A percentile compares a stretch with the other conserved stretches of the same genome.
phyloP scores from a whole-genome alignment of 441 rosid genomes.

The Pelargonium citronellum region DNA sequence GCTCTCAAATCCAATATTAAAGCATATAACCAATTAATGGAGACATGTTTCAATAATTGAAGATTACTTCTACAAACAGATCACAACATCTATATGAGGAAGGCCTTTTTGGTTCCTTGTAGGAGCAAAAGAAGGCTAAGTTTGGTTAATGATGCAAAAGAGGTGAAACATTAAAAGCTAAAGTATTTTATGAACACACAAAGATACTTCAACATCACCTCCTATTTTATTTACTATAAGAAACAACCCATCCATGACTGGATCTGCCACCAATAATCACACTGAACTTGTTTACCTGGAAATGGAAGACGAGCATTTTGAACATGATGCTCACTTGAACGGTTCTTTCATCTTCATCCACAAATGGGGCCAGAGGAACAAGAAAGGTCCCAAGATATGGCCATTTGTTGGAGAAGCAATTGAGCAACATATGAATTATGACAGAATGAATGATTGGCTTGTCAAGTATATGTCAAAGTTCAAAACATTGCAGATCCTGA shows the following conservation, averaged over 20 bases:
- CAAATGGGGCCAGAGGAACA: conserved; percentile 65
- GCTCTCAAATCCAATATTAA: neutral
- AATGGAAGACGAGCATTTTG: conserved; percentile 28
- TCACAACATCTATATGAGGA: neutral
- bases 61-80: neutral
- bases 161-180: conserved; percentile 28
- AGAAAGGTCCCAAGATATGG: conserved; percentile 83
- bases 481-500: conserved; percentile 83
- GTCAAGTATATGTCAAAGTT: conserved; percentile 52
- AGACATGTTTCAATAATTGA: neutral
- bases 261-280: neutral
- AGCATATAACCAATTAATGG: neutral
- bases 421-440: conserved; percentile 69
- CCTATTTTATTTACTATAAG: neutral
- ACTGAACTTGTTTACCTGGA: conserved; percentile 14
- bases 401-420: conserved; percentile 83
- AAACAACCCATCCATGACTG: neutral
- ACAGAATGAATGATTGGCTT: conserved; percentile 90
- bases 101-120: conserved; percentile 12
- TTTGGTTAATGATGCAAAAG: conserved; percentile 35
- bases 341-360: conserved; percentile 48
- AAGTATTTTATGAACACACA: conserved; percentile 19
- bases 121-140: neutral
- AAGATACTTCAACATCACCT: conserved; percentile 33
- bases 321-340: conserved; percentile 28